Conservation (phyloP, 106 monocot genomes). For the Agapanthus africanus region DNA sequence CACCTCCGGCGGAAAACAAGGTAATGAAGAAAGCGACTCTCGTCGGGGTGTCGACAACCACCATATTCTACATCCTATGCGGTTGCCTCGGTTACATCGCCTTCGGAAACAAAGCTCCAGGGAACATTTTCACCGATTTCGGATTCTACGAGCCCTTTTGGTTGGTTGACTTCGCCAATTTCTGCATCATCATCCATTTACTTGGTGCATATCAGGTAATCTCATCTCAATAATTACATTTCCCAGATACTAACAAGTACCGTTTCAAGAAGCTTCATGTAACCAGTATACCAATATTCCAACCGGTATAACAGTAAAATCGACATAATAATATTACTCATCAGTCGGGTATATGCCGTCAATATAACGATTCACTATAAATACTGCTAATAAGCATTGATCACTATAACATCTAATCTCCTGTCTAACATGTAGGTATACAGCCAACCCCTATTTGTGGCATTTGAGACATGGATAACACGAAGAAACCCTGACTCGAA, state of each 20-base stretch:
- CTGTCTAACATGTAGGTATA: too few relatives aligned
- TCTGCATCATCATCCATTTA: slow-evolving; percentile 43
- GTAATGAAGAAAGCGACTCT: slow-evolving; percentile 53
- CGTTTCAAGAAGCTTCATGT: too few relatives aligned
- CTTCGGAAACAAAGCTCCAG: slow-evolving; percentile 50
- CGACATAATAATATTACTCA: background rate
- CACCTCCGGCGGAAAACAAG: slow-evolving; percentile 66
- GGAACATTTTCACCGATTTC: slow-evolving; percentile 57
- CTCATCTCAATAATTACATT: too few relatives aligned
- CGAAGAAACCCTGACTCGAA: slow-evolving; percentile 17
- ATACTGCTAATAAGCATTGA: background rate
- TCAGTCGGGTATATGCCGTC: background rate
- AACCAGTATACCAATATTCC: background rate
- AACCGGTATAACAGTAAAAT: background rate
- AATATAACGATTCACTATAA: background rate
- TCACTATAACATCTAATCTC: background rate
- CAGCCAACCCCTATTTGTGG: slow-evolving; percentile 22
- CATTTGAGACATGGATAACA: slow-evolving; percentile 15
- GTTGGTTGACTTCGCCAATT: slow-evolving; percentile 43
- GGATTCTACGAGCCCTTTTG: slow-evolving; percentile 57
- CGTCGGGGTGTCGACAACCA: slow-evolving; percentile 47
- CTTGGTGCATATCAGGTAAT: slow-evolving; percentile 35
- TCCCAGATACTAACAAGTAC: too few relatives aligned
- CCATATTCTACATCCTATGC: slow-evolving; percentile 40
- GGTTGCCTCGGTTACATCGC: slow-evolving; percentile 53